Percentiles rank a stretch among this genome's conserved stretches.
Conservation (phyloP, 768 basidiomycete species). For the Hypholoma sublateritium region DNA sequence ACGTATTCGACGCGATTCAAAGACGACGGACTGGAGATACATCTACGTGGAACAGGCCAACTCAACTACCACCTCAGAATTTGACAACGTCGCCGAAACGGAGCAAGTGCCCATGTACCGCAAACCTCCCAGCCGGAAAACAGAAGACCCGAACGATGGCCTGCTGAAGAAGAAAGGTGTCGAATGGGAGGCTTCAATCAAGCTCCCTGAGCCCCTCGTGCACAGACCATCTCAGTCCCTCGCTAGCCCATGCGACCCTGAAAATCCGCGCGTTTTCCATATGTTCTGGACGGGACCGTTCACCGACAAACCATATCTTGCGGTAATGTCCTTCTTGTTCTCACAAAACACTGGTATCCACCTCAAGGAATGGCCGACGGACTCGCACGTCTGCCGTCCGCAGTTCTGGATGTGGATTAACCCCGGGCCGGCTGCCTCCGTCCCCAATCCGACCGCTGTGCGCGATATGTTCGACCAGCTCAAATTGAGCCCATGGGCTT, state of each 20-base stretch:
- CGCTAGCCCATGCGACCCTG: slow-evolving; percentile 59
- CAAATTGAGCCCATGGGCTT: slow-evolving; percentile 83
- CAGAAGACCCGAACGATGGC: slow-evolving; percentile 51
- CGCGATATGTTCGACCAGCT: slow-evolving; percentile 82
- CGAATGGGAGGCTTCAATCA: slow-evolving; percentile 56
- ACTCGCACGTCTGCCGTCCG: slow-evolving; percentile 69
- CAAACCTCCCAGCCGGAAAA: slow-evolving; percentile 13
- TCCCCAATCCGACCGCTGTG: slow-evolving; percentile 77
- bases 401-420: slow-evolving; percentile 98
- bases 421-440: slow-evolving; percentile 83
- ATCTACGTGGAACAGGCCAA: slow-evolving; percentile 64
- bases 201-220: slow-evolving; percentile 45
- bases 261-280: slow-evolving; percentile 85
- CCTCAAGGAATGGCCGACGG: slow-evolving; percentile 38
- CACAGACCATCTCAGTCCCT: slow-evolving; percentile 42
- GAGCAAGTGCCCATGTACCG: slow-evolving; percentile 20
- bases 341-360: slow-evolving; percentile 90
- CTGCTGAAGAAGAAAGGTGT: slow-evolving; percentile 56
- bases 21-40: slow-evolving; percentile 77
- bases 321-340: slow-evolving; percentile 88
- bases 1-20: slow-evolving; percentile 63
- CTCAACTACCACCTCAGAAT: slow-evolving; percentile 25
- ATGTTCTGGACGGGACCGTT: slow-evolving; percentile 98
- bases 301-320: slow-evolving; percentile 95
- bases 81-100: slow-evolving; percentile 10